phyloP scores from a whole-genome alignment of 2,329 filamentous ascomycete genomes.

The Trichophyton schoenleinii region DNA sequence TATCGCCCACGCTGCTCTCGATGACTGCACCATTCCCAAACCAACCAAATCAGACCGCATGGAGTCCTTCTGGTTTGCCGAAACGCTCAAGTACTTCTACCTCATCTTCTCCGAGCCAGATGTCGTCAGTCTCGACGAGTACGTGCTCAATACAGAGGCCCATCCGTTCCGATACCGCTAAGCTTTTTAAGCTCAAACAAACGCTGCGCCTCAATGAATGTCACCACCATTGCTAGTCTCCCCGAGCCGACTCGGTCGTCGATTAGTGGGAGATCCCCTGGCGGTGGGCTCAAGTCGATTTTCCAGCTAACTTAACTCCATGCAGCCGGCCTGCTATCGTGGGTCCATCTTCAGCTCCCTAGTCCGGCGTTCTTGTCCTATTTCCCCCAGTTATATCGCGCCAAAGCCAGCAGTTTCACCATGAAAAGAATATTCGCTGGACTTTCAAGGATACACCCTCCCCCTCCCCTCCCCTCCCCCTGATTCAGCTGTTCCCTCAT shows the following conservation, averaged over 20 bases:
- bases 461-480: background rate
- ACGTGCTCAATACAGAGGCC: conserved; percentile 48
- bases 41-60: conserved; percentile 43
- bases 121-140: conserved; percentile 54
- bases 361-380: no score
- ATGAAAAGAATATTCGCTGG: background rate
- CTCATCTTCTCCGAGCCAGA: conserved; percentile 60
- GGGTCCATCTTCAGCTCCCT: background rate
- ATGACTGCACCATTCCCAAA: conserved; percentile 12
- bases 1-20: conserved; percentile 49
- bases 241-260: background rate
- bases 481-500: background rate
- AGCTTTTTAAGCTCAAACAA: background rate
- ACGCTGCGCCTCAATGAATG: background rate
- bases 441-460: background rate
- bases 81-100: conserved; percentile 90
- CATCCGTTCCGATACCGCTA: conserved; percentile 35
- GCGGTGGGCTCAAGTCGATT: background rate
- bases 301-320: background rate
- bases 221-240: background rate
- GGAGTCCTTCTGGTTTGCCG: conserved; percentile 84
- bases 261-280: background rate
- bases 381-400: background rate
- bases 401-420: background rate
- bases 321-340: background rate